Base-by-base conservation (phyloP, 345 rosid species). In the Luvunga scandens region DNA sequence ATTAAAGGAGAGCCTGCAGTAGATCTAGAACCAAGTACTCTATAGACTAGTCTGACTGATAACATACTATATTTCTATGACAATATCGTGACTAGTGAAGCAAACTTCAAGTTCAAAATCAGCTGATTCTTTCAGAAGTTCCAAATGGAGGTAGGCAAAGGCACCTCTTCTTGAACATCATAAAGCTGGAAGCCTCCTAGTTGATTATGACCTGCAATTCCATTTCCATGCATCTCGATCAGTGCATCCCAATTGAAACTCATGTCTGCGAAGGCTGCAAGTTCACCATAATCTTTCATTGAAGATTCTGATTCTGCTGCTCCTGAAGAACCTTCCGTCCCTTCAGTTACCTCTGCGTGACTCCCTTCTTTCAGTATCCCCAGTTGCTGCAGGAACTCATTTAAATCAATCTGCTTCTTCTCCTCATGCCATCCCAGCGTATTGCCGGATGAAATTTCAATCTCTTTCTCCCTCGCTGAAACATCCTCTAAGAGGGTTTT, bases 371-470 rank as follows among this genome's bases (percentile, higher is more conserved):
- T 91, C 67, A 89, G 76, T 53, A 96, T 90, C 50, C 98, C 99
- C 36, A 94, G 64, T 76, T 96, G 99, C 84, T 94, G 91, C 73
- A 96, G 97, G 71, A 92, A 94, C 94, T 94, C 99, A 34, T 88
- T 92, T 21, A 96, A 87, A 84, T 94, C 98, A 77, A 96, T 89
- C 91, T 94, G 97, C 13, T 92, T 94, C 85, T 89, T 92, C 86
- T 87, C 92, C 81, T 81, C 84, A 4, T 59, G 63, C 42, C 68
- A 53, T 56, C 57, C 82, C 57, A 60, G 7, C 68, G 53, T 65
- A 69, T 70, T 77, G 38, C 86, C 87, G 33, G 82, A 77, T 19
- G 83, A 67, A 79, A 83, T 74, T 59, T 81, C 86, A 2, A 48
- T 80, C 6, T 77, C 83, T 48, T 85, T 83, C 69, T 86, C 90